Conservation (phyloP, 805 yeast genomes). For the Ogataea paraovalis region DNA sequence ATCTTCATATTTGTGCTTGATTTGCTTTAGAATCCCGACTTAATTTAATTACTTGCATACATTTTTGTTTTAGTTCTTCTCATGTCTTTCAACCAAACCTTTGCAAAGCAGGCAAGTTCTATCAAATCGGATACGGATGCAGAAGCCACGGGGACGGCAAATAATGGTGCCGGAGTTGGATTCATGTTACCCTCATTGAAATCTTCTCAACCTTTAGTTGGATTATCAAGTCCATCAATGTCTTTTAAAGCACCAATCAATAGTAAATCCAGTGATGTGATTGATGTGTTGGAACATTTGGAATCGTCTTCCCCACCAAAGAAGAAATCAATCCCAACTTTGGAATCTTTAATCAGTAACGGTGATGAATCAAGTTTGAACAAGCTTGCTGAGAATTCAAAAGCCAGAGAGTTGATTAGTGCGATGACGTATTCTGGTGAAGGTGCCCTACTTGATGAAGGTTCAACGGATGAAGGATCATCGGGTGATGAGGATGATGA, state of each 20-base stretch:
- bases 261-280: constrained; percentile 9
- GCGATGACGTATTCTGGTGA: constrained; percentile 24
- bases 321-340: constrained; percentile 8
- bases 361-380: neutral
- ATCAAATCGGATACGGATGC: neutral
- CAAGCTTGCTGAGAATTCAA: neutral
- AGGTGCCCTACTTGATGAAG: constrained; percentile 17
- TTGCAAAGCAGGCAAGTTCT: neutral
- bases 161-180: constrained; percentile 6
- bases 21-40: no score
- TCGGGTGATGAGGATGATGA: constrained; percentile 5
- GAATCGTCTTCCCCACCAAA: constrained; percentile 9
- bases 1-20: no score
- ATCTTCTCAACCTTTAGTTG: constrained; percentile 21
- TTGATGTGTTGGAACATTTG: constrained; percentile 18
- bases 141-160: neutral
- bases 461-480: constrained; percentile 5
- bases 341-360: constrained; percentile 11
- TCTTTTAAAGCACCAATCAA: constrained; percentile 9
- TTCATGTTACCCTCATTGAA: constrained; percentile 20
- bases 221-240: constrained; percentile 14
- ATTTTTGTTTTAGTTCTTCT: neutral
- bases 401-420: constrained; percentile 14
- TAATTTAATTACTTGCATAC: no score
- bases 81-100: constrained; percentile 4